Evolutionary conservation across 2,329 filamentous ascomycete genomes (phyloP).

Genomic region (Elsinoe perseae): DNA sequence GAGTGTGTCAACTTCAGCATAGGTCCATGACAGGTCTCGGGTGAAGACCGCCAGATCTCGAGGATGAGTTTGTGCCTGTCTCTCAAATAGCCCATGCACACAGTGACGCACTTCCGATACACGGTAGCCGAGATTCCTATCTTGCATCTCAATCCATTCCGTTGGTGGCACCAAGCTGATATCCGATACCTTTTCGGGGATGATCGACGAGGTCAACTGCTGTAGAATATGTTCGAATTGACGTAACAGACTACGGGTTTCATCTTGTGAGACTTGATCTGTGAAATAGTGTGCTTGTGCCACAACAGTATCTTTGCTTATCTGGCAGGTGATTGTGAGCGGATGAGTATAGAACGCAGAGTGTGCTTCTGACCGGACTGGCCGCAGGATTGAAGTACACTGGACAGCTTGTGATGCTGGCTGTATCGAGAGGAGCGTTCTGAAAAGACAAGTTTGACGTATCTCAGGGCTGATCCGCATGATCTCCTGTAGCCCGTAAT

Average conservation of each 20-base stretch:
- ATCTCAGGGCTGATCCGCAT: conserved; percentile 32
- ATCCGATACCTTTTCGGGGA: conserved; percentile 20
- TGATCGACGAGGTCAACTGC: conserved; percentile 24
- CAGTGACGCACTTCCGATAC: conserved; percentile 16
- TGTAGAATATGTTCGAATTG: conserved; percentile 28
- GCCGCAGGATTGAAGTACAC: conserved; percentile 27
- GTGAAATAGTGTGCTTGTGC: conserved; percentile 29
- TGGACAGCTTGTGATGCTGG: conserved; percentile 28
- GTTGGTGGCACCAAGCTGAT: conserved; percentile 17
- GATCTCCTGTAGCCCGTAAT: conserved; percentile 43
- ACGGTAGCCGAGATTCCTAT: not conserved
- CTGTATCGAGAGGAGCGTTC: conserved; percentile 40
- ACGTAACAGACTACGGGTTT: conserved; percentile 25
- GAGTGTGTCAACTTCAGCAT: conserved; percentile 22
- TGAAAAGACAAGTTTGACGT: conserved; percentile 39
- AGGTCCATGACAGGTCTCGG: conserved; percentile 25
- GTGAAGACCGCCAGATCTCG: conserved; percentile 23
- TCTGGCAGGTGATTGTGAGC: conserved; percentile 29
- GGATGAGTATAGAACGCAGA: conserved; percentile 30
- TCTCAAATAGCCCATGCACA: conserved; percentile 21
- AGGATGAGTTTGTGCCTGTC: conserved; percentile 19
- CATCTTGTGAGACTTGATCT: conserved; percentile 26
- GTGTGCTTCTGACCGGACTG: conserved; percentile 16
- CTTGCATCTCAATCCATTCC: not conserved
- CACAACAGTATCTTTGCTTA: conserved; percentile 21